Evolutionary conservation across 2,329 filamentous ascomycete genomes (phyloP), one percentile per base, ranked within the genome.

Genomic region (Leptodontidium sp.): DNA sequence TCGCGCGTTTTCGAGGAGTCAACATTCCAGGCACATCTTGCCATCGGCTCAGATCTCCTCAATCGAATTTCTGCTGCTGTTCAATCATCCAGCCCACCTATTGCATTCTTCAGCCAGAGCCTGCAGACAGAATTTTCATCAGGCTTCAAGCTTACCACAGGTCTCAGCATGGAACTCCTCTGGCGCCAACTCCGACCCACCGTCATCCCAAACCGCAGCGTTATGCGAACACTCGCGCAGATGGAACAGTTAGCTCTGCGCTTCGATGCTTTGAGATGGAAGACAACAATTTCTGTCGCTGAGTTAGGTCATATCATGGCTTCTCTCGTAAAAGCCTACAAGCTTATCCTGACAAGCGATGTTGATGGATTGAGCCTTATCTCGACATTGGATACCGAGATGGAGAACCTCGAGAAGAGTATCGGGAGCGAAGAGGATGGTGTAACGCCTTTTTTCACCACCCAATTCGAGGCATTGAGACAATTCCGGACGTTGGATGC

Each of bases 131-230:
- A 85, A 61, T 95, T 97, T 76, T 85, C 87, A 29, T 85, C 88
- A 17, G 89, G 88, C 1, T 94, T 94, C 81, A 88, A 89, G 66
- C 81, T 97, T 15, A 89, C 84, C 0, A 94, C 91, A 1, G 94
- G 93, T 0, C 82, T 94, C 14, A 90, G 88, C 72, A 96, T 97
- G 92, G 92, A 96, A 76, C 79, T 82, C 9, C 84, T 97, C 5
- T 97, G 94, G 95, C 86, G 87, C 52, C 76, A 83, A 1, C 87
- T 97, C 75, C 87, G 91, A 64, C 93, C 94, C 0, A 78, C 82
- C 12, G 84, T 88, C 4, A 82, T 90, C 26, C 79, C 83, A 1
- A 83, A 84, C 21, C 78, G 81, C 29, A 74, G 77, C 4, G 80
- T 83, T 0, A 79, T 89, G 52, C 78, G 82, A 35, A 83, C 82